Evolutionary conservation across 2,329 filamentous ascomycete genomes (phyloP).

Genomic region (Aspergillus sergii): DNA sequence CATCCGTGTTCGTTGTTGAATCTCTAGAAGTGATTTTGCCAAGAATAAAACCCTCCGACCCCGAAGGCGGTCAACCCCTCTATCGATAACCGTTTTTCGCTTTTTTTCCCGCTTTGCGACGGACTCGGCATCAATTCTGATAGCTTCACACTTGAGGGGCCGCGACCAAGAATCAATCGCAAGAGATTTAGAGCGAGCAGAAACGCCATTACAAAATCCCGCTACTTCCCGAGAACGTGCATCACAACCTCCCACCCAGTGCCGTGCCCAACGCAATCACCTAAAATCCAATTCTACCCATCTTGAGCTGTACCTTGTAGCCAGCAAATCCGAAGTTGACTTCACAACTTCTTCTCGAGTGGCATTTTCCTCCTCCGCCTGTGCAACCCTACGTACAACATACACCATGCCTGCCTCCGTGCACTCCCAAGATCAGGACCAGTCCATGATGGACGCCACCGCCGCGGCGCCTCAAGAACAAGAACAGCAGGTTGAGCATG

Average conservation of each 20-base stretch:
- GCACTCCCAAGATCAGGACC: slow-evolving; percentile 43
- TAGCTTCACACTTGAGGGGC: not conserved
- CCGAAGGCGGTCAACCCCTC: slow-evolving; percentile 20
- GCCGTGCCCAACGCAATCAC: not conserved
- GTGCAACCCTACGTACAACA: not conserved
- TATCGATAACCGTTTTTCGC: slow-evolving; percentile 26
- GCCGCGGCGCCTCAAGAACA: slow-evolving; percentile 28
- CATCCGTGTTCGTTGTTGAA: not conserved
- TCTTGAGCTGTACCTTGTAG: not conserved
- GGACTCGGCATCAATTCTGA: not conserved
- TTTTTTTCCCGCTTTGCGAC: slow-evolving; percentile 17
- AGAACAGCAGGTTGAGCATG: slow-evolving; percentile 52
- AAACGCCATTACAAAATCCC: not conserved
- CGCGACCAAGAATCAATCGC: not conserved
- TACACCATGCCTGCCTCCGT: slow-evolving; percentile 41
- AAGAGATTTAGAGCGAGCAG: not conserved
- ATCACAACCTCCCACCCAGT: not conserved
- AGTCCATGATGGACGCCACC: slow-evolving; percentile 45
- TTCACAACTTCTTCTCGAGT: not conserved
- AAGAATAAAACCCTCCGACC: not conserved
- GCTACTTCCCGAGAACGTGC: not conserved
- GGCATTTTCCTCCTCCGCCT: not conserved
- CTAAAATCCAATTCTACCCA: not conserved
- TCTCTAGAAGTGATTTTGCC: not conserved
- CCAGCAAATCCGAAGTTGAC: not conserved